Conservation (phyloP, 2,329 filamentous ascomycete species). For the Blumeria hordei region DNA sequence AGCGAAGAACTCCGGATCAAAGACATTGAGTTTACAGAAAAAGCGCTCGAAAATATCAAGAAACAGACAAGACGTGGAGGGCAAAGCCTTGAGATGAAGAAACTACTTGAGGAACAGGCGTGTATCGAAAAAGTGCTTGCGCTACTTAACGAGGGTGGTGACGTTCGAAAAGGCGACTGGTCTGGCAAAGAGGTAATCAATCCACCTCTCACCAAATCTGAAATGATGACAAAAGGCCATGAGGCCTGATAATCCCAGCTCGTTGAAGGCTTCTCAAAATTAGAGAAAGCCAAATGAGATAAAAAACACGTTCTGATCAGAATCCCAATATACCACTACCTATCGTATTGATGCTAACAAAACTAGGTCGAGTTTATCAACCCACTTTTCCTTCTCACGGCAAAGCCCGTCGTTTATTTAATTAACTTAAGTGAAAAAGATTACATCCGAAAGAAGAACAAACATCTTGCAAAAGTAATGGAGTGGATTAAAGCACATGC, state of each 20-base stretch:
- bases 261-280: conserved; percentile 75
- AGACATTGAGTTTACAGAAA: conserved; percentile 96
- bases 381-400: conserved; percentile 78
- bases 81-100: conserved; percentile 94
- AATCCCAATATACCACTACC: neutral
- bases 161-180: conserved; percentile 82
- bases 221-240: conserved; percentile 97
- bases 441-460: conserved; percentile 98
- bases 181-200: conserved; percentile 71
- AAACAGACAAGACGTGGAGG: conserved; percentile 92
- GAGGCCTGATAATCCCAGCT: conserved; percentile 97
- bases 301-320: conserved; percentile 20
- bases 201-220: conserved; percentile 16
- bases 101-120: conserved; percentile 80
- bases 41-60: conserved; percentile 71
- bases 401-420: conserved; percentile 91
- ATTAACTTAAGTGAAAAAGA: conserved; percentile 95
- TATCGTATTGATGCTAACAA: conserved; percentile 3
- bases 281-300: conserved; percentile 74
- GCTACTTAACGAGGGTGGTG: conserved; percentile 68
- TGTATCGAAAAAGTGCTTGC: conserved; percentile 76
- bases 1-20: conserved; percentile 90
- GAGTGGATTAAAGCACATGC: conserved; percentile 92
- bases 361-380: conserved; percentile 86
- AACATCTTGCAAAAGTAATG: conserved; percentile 79